Base-by-base conservation (phyloP, 1,284 basidiomycete genomes). In the Puccinia novopanici region DNA sequence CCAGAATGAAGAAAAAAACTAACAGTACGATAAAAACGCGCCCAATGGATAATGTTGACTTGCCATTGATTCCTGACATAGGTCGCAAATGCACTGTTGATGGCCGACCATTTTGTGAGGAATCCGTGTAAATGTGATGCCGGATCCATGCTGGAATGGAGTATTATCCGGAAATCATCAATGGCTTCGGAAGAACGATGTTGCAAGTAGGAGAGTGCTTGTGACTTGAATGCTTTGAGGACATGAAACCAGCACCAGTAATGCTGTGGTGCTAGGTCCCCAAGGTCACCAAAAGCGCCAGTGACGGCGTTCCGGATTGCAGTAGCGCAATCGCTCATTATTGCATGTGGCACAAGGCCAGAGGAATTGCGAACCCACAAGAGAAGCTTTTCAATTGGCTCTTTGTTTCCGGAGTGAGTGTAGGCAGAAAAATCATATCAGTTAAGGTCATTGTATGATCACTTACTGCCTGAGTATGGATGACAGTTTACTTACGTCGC, bases 161-260 rank as follows among this genome's bases (percentile, higher is more conserved):
- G 5, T 27, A 61, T 27, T 37, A 9, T 61, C 5, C 30, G 15
- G n/a, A 61, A 61, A 3, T 27, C n/a, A 3, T 27, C 8, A 19
- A 30, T 30, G 10, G 57, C 57, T 24, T 61, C 57, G 6, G 6
- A 12, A 24, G 24, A 61, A 61, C 6, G 57, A 24, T 22, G 3
- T 5, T 30, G 4, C 6, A 61, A 24, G 57, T 61, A 19, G n/a
- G 3, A 10, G 15, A 37, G 5, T 3, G 57, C 57, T 61, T 61
- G 57, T 8, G n/a, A 24, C 19, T 61, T 61, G 24, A 61, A 30
- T 5, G 57, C 57, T 61, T 61, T 61, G 27, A 61, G 34, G n/a
- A 61, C 57, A 19, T 61, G 57, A 19, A 61, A 61, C 57, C 12
- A 61, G n/a, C n/a, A 61, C 57, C 57, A 61, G 30, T 13, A 37